Percentiles rank a stretch among this genome's conserved stretches.
phyloP scores from a whole-genome alignment of 1,284 basidiomycete species.

The Tilletia caries region DNA sequence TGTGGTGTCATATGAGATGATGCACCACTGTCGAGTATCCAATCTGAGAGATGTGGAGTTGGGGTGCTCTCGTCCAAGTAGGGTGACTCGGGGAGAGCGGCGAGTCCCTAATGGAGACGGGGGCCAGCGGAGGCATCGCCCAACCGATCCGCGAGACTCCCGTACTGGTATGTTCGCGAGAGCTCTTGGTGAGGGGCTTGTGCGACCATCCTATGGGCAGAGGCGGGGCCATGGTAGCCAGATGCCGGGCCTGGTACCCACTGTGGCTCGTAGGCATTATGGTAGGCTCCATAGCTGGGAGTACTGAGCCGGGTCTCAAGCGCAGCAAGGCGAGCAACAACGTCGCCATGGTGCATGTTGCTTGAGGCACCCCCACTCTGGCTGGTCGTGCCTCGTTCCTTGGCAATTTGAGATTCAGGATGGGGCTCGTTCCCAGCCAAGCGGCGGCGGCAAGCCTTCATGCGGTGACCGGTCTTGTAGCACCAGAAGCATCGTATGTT shows the following conservation, averaged over 20 bases:
- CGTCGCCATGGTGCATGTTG: not conserved
- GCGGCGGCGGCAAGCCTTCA: not conserved
- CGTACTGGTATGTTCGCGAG: no score
- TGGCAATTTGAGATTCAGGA: not conserved
- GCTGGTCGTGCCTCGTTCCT: not conserved
- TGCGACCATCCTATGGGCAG: no score
- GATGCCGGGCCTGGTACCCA: no score
- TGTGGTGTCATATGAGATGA: not conserved
- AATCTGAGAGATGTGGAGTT: not conserved
- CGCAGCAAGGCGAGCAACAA: slow-evolving; percentile 1
- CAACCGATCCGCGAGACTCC: no score
- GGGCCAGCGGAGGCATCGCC: no score
- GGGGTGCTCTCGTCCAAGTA: not conserved
- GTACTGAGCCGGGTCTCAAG: not conserved
- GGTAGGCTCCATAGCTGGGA: no score
- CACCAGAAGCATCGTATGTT: not conserved
- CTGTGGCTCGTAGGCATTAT: no score
- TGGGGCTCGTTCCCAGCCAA: not conserved
- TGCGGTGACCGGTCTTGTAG: not conserved
- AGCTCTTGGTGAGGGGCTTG: no score
- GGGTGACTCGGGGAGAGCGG: not conserved
- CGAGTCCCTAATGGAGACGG: not conserved
- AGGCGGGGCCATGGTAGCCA: no score
- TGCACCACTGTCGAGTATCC: not conserved
- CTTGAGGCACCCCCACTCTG: not conserved